phyloP scores from a whole-genome alignment of 2,329 filamentous ascomycete species.

The Penicillium sp. region DNA sequence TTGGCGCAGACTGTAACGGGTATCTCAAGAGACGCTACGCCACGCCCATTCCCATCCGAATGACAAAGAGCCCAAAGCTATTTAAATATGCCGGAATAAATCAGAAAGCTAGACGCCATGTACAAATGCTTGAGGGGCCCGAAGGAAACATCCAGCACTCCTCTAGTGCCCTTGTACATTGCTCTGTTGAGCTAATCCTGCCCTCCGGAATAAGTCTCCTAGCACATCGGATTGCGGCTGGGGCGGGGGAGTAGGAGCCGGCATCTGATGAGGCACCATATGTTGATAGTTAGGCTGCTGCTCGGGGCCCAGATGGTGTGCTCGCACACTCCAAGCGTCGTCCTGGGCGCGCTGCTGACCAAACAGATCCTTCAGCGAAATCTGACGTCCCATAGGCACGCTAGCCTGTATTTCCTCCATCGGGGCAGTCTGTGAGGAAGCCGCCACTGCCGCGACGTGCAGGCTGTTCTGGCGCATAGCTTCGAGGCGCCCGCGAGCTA shows the following conservation, averaged over 20 bases:
- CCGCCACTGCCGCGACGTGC: conserved; percentile 27
- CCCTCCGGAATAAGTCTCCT: conserved; percentile 37
- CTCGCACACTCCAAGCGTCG: conserved; percentile 43
- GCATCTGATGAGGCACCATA: conserved; percentile 10
- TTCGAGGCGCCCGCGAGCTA: conserved; percentile 35
- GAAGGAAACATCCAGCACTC: not conserved
- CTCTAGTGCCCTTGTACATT: conserved; percentile 12
- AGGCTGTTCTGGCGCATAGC: conserved; percentile 28
- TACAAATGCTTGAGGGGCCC: not conserved
- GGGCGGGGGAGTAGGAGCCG: conserved; percentile 7
- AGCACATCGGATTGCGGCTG: conserved; percentile 31
- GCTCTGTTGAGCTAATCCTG: conserved; percentile 30
- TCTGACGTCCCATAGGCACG: conserved; percentile 45
- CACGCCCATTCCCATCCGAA: conserved; percentile 5
- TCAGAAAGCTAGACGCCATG: conserved; percentile 9
- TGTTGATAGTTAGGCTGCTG: conserved; percentile 7
- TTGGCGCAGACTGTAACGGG: conserved; percentile 13
- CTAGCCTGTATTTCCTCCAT: conserved; percentile 34
- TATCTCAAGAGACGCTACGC: conserved; percentile 18
- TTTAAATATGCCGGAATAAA: conserved; percentile 3
- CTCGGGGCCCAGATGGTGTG: conserved; percentile 32
- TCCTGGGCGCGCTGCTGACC: conserved; percentile 48
- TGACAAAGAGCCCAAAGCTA: not conserved
- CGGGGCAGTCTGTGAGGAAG: conserved; percentile 23
- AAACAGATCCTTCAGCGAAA: conserved; percentile 48